A percentile compares a stretch with the other conserved stretches of the same genome.
Conservation (phyloP, 1,284 basidiomycete genomes). For the Trichosporon asahii region DNA sequence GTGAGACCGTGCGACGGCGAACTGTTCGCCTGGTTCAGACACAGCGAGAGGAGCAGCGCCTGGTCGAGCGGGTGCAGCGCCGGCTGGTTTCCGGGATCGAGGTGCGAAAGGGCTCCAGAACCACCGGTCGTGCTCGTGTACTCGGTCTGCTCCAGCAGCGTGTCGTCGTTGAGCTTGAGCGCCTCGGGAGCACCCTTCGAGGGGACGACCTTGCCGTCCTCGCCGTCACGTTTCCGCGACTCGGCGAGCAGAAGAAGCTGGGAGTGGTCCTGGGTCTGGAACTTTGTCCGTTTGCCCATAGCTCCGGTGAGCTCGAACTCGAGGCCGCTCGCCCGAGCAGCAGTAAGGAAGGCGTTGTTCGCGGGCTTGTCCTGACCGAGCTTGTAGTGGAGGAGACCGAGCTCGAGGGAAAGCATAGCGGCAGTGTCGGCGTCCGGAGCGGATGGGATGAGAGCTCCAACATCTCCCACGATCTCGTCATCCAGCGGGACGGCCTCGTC, state of each 20-base stretch:
- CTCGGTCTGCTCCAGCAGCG: slow-evolving; percentile 86
- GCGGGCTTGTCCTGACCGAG: slow-evolving; percentile 70
- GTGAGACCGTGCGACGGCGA: slow-evolving; percentile 83
- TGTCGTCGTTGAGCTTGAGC: slow-evolving; percentile 88
- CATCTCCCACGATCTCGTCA: slow-evolving; percentile 54
- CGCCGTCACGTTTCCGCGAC: slow-evolving; percentile 60
- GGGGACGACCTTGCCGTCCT: slow-evolving; percentile 25
- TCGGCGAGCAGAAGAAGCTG: slow-evolving; percentile 94
- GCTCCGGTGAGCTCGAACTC: slow-evolving; percentile 91
- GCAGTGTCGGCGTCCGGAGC: slow-evolving; percentile 57
- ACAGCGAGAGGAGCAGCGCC: slow-evolving; percentile 80
- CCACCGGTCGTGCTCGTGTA: slow-evolving; percentile 60
- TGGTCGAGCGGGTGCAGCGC: slow-evolving; percentile 86
- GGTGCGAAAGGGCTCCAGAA: slow-evolving; percentile 54
- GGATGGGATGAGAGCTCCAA: slow-evolving; percentile 56
- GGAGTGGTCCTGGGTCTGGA: slow-evolving; percentile 77
- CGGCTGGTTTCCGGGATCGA: slow-evolving; percentile 81
- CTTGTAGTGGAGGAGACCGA: slow-evolving; percentile 73
- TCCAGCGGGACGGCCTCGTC: slow-evolving; percentile 76
- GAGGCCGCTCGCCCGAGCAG: slow-evolving; percentile 72
- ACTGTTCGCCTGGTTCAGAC: slow-evolving; percentile 82
- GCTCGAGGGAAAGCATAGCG: slow-evolving; percentile 71
- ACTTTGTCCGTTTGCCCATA: slow-evolving; percentile 90
- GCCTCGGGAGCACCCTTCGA: slow-evolving; percentile 64
- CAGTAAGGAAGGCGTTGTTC: slow-evolving; percentile 72